Evolutionary conservation across 148 eudicot genomes (phyloP).

Genomic region (Cornus controversa): DNA sequence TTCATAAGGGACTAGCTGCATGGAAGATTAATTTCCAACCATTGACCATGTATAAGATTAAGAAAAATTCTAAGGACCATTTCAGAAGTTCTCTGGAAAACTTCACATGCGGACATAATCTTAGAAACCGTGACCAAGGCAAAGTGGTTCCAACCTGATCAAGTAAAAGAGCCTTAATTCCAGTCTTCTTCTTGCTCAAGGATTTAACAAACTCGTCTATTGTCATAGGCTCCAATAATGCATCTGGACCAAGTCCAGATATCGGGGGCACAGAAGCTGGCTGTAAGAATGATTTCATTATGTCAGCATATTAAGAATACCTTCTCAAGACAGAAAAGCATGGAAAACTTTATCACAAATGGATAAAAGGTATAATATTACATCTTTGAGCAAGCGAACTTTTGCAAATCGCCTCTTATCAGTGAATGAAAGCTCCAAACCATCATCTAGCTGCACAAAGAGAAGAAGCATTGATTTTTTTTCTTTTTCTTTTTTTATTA

Average conservation of each 20-base stretch:
- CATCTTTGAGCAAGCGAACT: slow-evolving; percentile 86
- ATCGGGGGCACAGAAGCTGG: slow-evolving; percentile 78
- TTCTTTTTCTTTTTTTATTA: no score
- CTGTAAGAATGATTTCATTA: slow-evolving; percentile 31
- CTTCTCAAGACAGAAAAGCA: slow-evolving; percentile 1
- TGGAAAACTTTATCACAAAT: not conserved
- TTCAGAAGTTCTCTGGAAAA: not conserved
- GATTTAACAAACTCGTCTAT: slow-evolving; percentile 55
- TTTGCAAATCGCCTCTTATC: slow-evolving; percentile 97
- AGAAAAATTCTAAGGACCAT: not conserved
- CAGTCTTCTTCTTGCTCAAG: slow-evolving; percentile 71
- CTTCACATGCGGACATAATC: not conserved
- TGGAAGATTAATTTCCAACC: not conserved
- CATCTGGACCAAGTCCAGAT: slow-evolving; percentile 98
- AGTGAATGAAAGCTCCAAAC: slow-evolving; percentile 91
- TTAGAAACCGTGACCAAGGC: not conserved
- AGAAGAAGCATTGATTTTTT: not conserved
- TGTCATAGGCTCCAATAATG: slow-evolving; percentile 73
- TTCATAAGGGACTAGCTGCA: no score
- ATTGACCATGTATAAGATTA: not conserved
- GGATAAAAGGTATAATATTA: slow-evolving; percentile 23
- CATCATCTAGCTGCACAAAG: slow-evolving; percentile 77
- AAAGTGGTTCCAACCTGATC: slow-evolving; percentile 65
- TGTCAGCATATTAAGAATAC: not conserved
- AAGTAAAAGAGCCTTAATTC: slow-evolving; percentile 86